phyloP scores from a whole-genome alignment of 805 yeast genomes.

The Yamadazyma sp. region DNA sequence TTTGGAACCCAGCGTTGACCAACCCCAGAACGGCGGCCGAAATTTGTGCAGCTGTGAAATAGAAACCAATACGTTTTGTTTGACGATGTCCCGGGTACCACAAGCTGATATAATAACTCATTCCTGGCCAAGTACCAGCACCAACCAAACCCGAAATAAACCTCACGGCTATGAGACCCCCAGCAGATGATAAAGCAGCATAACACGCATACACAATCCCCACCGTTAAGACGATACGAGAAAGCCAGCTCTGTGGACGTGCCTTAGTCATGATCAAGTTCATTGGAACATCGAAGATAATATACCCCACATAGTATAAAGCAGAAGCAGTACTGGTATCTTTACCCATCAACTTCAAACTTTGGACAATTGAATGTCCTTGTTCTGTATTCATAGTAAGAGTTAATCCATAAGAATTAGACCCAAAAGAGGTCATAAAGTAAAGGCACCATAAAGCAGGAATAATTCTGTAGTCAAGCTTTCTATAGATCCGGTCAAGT shows the following conservation, averaged over 20 bases:
- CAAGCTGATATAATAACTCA: constrained; percentile 77
- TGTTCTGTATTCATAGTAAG: constrained; percentile 69
- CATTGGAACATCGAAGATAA: constrained; percentile 86
- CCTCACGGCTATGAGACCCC: constrained; percentile 69
- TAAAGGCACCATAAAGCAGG: constrained; percentile 83
- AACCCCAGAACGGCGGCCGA: constrained; percentile 88
- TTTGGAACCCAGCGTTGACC: constrained; percentile 85
- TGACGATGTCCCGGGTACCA: constrained; percentile 83
- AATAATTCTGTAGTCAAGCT: constrained; percentile 67
- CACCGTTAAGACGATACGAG: constrained; percentile 72
- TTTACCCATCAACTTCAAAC: constrained; percentile 52
- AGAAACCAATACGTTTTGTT: constrained; percentile 80
- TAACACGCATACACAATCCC: constrained; percentile 79
- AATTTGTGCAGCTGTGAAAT: constrained; percentile 89
- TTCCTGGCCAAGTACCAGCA: constrained; percentile 91
- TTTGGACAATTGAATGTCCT: constrained; percentile 60
- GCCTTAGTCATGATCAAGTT: constrained; percentile 79
- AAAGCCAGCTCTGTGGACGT: constrained; percentile 83
- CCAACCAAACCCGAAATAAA: constrained; percentile 74
- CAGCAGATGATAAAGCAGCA: constrained; percentile 52
- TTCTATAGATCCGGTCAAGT: constrained; percentile 56
- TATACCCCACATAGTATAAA: constrained; percentile 77
- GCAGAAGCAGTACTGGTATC: constrained; percentile 76
- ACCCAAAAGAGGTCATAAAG: constrained; percentile 76
- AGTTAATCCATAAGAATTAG: constrained; percentile 73